Evolutionary conservation across 1,284 basidiomycete species (phyloP).

Genomic region (Marasmius tenuissimus): DNA sequence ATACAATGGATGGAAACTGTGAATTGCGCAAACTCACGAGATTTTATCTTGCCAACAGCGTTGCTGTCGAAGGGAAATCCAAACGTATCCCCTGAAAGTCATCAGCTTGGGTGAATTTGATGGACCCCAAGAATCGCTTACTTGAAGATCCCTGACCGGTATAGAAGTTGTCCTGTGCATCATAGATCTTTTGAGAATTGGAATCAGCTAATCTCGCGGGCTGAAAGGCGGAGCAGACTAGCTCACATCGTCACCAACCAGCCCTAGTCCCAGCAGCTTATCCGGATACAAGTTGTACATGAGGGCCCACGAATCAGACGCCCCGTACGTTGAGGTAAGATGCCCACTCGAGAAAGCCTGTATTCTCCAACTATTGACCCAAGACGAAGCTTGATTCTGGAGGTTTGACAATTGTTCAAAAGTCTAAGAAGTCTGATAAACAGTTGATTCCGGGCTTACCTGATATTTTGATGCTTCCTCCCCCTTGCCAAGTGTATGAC

Average conservation of each 20-base stretch:
- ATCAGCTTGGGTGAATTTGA: background rate
- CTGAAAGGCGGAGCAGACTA: background rate
- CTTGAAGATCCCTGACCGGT: conserved; percentile 10
- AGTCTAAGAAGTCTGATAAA: background rate
- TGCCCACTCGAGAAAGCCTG: conserved; percentile 20
- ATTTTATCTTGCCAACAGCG: conserved; percentile 20
- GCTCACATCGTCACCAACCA: conserved; percentile 27
- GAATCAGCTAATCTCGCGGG: background rate
- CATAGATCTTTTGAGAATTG: conserved; percentile 14
- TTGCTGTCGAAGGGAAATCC: conserved; percentile 27
- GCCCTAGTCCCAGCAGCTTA: conserved; percentile 28
- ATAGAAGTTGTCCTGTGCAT: conserved; percentile 22
- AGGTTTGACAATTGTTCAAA: background rate
- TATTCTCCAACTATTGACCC: conserved; percentile 22
- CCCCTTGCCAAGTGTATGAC: conserved; percentile 11
- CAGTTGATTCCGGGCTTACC: conserved; percentile 9
- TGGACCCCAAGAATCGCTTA: conserved; percentile 2
- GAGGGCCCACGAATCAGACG: conserved; percentile 29
- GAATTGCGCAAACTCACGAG: conserved; percentile 18
- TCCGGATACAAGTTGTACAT: conserved; percentile 54
- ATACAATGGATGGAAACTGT: background rate
- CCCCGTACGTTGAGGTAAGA: conserved; percentile 25
- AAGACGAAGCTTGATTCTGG: conserved; percentile 21
- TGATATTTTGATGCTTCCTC: conserved; percentile 15
- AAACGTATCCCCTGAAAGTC: conserved; percentile 12